Evolutionary conservation across 2,329 filamentous ascomycete genomes (phyloP), one percentile per base, ranked within the genome.

Genomic region (Trichothecium roseum): DNA sequence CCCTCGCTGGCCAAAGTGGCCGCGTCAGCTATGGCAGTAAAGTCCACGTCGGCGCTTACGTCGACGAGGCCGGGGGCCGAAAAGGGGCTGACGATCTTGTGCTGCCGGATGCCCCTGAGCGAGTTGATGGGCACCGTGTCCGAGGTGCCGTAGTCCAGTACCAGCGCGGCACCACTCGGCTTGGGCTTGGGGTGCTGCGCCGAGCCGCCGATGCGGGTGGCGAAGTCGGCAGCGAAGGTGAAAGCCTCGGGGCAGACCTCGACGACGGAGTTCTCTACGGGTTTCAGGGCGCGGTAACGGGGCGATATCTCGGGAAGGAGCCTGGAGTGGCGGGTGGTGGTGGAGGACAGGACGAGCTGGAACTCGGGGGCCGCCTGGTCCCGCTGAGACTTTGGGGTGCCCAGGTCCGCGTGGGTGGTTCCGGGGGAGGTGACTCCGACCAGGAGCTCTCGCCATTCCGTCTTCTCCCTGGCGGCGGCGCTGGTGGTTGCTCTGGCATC

Each of bases 21-120:
- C 2, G 82, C 70, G 53, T 96, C 88, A 0, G 87, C 88, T 2
- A 98, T 63, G 9, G 81, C 86, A 1, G 75, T 73, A 53, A 98
- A 98, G 57, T 98, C 91, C 1, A 98, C 91, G 52, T 98, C 89
- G 1, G 84, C 89, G 45, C 80, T 87, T 16, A 98, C 67, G 53
- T 98, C 91, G 3, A 93, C 87, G 18, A 81, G 72, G 0, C 91
- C 91, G 0, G 91, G 84, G 5, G 75, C 68, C 1, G 73, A 69
- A 49, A 98, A 86, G 4, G 91, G 86, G 16, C 78, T 87, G 31
- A 94, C 82, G 17, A 72, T 69, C 17, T 68, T 64, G 61, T 98
- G 91, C 12, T 70, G 66, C 26, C 78, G 74, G 56, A 98, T 96
- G 16, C 91, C 91, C 22, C 91, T 82, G 16, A 98, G 71, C 0